These are phyloP conservation scores for Mucor saturninus DNA, from an alignment of 371 early-diverging fungal genomes.

Conservation along the genomic window DNA sequence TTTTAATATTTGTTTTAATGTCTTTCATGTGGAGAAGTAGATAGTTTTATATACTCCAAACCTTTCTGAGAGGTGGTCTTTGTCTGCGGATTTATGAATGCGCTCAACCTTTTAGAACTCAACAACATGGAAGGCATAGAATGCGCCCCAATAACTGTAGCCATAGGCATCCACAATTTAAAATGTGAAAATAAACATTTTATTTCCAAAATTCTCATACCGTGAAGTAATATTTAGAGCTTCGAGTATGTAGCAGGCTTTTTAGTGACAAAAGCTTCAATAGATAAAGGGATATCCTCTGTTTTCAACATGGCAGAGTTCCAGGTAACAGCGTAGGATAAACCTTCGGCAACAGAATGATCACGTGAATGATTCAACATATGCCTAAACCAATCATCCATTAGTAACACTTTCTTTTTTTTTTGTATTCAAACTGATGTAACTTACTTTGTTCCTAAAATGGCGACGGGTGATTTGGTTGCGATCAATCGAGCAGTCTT, in stretches of 20 bases:
- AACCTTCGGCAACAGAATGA: slow-evolving; percentile 87
- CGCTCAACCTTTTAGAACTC: no score
- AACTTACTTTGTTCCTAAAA: slow-evolving; percentile 81
- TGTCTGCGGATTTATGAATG: no score
- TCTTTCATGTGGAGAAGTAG: no score
- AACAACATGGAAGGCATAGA: no score
- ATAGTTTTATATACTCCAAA: no score
- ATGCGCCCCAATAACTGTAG: no score
- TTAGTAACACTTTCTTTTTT: neutral
- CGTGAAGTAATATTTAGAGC: slow-evolving; percentile 32
- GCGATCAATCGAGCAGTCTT: slow-evolving; percentile 81
- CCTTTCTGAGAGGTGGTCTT: no score
- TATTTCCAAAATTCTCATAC: no score
- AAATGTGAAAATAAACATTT: no score
- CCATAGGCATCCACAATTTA: no score
- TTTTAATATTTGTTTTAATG: no score
- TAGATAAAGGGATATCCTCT: slow-evolving; percentile 67
- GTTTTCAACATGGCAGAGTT: slow-evolving; percentile 83
- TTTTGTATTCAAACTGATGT: neutral
- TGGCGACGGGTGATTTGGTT: slow-evolving; percentile 89
- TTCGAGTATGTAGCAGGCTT: slow-evolving; percentile 64
- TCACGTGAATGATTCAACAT: slow-evolving; percentile 89
- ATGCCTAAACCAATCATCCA: slow-evolving; percentile 51
- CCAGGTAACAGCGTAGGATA: slow-evolving; percentile 90
- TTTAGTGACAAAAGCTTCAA: slow-evolving; percentile 62